These are phyloP conservation scores for Rhizophora mangle DNA, from an alignment of 345 rosid species.

Conservation along the genomic window DNA sequence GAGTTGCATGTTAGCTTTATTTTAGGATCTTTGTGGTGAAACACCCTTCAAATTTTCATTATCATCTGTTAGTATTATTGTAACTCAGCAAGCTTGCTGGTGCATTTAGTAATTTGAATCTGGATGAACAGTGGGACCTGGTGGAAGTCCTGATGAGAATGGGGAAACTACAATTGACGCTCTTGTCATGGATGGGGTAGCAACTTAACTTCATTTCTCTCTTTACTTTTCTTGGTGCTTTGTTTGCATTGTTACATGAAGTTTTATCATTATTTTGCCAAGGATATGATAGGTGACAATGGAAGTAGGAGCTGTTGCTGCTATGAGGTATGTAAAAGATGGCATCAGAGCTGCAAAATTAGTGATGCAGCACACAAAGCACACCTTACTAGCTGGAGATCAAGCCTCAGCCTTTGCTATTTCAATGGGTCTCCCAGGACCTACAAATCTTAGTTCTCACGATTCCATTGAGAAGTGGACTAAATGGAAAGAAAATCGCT, in stretches of 20 bases:
- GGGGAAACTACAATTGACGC: slow-evolving; percentile 96
- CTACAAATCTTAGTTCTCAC: slow-evolving; percentile 68
- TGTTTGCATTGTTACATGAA: slow-evolving; percentile 11
- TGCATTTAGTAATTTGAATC: slow-evolving; percentile 9
- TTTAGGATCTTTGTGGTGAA: neutral
- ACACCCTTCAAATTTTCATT: neutral
- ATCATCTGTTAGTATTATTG: neutral
- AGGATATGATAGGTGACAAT: slow-evolving; percentile 75
- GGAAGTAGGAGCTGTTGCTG: slow-evolving; percentile 99
- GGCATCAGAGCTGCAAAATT: slow-evolving; percentile 84
- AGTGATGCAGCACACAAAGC: slow-evolving; percentile 76
- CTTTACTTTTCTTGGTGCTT: slow-evolving; percentile 8
- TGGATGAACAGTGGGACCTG: slow-evolving; percentile 76
- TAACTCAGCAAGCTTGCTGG: slow-evolving; percentile 11
- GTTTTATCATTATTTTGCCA: slow-evolving; percentile 29
- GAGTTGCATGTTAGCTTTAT: neutral
- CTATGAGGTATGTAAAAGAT: slow-evolving; percentile 89
- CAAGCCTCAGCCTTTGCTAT: slow-evolving; percentile 82
- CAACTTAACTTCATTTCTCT: neutral
- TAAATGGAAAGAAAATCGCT: slow-evolving; percentile 60
- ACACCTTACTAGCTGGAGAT: slow-evolving; percentile 84
- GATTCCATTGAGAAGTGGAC: slow-evolving; percentile 80
- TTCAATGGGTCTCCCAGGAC: slow-evolving; percentile 93
- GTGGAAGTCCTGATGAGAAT: slow-evolving; percentile 95
- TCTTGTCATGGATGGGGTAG: slow-evolving; percentile 90